phyloP scores from a whole-genome alignment of 441 rosid species.

The Pelargonium fulgidum region DNA sequence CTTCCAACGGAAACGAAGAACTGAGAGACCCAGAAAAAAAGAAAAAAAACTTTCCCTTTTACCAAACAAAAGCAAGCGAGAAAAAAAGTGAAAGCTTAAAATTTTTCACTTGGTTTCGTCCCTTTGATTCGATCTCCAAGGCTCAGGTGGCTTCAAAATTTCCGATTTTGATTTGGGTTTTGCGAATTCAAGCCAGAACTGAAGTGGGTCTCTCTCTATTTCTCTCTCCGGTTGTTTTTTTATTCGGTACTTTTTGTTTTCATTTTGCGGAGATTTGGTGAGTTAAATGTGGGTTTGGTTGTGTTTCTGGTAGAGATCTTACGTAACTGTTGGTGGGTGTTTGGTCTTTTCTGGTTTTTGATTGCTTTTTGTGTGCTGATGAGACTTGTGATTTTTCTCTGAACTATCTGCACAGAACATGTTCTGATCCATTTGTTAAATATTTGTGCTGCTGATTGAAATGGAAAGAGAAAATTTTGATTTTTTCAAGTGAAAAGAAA shows the following conservation, averaged over 20 bases:
- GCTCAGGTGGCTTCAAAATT: constrained; percentile 24
- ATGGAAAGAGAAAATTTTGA: background rate
- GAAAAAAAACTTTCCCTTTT: constrained; percentile 46
- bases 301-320: constrained; percentile 37
- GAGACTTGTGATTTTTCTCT: constrained; percentile 13
- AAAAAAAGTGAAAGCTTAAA: constrained; percentile 40
- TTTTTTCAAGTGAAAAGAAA: constrained; percentile 16
- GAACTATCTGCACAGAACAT: constrained; percentile 5
- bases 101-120: constrained; percentile 28
- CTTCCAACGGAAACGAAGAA: constrained; percentile 23
- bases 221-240: constrained; percentile 10
- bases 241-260: constrained; percentile 23
- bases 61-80: constrained; percentile 37
- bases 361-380: constrained; percentile 14
- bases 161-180: constrained; percentile 25
- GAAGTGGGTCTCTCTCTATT: constrained; percentile 20
- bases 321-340: constrained; percentile 30
- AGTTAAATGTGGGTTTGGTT: constrained; percentile 37
- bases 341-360: constrained; percentile 32
- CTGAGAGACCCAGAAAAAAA: constrained; percentile 19
- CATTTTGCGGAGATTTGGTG: constrained; percentile 22
- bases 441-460: constrained; percentile 18
- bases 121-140: constrained; percentile 30
- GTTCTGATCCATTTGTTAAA: background rate
- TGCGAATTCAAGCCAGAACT: constrained; percentile 25